These are phyloP conservation scores for Aspergillus indologenus DNA, from an alignment of 495 filamentous ascomycete species.

Conservation along the genomic window DNA sequence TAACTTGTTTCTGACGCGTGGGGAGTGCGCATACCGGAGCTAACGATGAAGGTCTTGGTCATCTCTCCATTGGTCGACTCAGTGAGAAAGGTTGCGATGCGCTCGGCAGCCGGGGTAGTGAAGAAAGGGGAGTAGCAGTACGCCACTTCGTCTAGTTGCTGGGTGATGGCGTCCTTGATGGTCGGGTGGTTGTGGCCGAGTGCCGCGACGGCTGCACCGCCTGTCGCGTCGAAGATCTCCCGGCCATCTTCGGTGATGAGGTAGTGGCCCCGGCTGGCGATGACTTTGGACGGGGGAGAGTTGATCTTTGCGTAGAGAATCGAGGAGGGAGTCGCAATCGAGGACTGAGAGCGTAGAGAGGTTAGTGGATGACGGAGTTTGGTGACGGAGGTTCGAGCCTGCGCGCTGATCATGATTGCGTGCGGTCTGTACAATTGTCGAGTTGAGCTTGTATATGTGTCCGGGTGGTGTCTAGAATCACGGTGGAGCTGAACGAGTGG, in stretches of 20 bases:
- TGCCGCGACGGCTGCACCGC: conserved; percentile 51
- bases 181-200: conserved; percentile 46
- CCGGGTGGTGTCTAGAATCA: too few species aligned
- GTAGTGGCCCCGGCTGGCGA: conserved; percentile 43
- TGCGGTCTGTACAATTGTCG: too few species aligned
- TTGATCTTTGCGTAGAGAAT: conserved; percentile 43
- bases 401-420: neutral
- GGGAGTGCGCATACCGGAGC: conserved; percentile 52
- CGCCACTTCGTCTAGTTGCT: conserved; percentile 47
- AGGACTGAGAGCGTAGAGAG: neutral
- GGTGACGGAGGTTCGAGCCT: neutral
- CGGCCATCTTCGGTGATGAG: conserved; percentile 56
- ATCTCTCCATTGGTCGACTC: conserved; percentile 46
- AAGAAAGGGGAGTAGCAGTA: conserved; percentile 56
- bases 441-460: too few species aligned
- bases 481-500: too few species aligned
- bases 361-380: neutral
- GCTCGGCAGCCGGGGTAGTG: conserved; percentile 44
- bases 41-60: conserved; percentile 46
- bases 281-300: conserved; percentile 35
- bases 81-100: conserved; percentile 40
- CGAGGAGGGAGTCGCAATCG: neutral
- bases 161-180: conserved; percentile 44
- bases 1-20: neutral
- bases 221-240: conserved; percentile 60